Conservation (phyloP, 768 basidiomycete genomes). For the Mycena maculata region DNA sequence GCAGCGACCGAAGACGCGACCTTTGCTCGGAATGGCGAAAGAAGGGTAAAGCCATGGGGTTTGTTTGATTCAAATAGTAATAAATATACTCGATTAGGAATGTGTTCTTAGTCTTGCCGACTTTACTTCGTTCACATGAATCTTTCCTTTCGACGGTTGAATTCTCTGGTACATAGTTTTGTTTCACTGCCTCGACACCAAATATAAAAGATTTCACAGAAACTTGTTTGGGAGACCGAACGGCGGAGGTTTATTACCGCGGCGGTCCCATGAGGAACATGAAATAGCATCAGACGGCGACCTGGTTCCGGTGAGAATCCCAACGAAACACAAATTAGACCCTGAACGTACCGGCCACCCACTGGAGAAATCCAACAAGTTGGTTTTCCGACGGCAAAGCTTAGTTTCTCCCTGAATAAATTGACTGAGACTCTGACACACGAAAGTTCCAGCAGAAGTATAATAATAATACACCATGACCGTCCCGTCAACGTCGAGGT, state of each 20-base stretch:
- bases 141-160: too few species aligned
- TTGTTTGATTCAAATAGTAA: neutral
- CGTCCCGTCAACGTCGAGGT: conserved; percentile 56
- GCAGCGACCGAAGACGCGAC: conserved; percentile 10
- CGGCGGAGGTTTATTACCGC: too few species aligned
- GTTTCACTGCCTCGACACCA: too few species aligned
- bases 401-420: neutral
- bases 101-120: too few species aligned
- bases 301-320: conserved; percentile 2
- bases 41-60: neutral
- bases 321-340: conserved; percentile 15
- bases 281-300: conserved; percentile 17
- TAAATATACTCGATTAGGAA: conserved; percentile 13
- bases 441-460: conserved; percentile 57
- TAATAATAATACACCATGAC: conserved; percentile 68
- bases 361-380: conserved; percentile 59
- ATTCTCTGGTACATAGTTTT: too few species aligned
- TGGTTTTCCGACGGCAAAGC: conserved; percentile 55
- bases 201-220: too few species aligned
- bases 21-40: conserved; percentile 23
- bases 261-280: too few species aligned
- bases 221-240: too few species aligned
- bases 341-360: conserved; percentile 62
- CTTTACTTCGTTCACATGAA: too few species aligned
- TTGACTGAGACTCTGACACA: conserved; percentile 38